Evolutionary conservation across 371 early-diverging fungal species (phyloP).

Genomic region (Sporodiniella umbellata): DNA sequence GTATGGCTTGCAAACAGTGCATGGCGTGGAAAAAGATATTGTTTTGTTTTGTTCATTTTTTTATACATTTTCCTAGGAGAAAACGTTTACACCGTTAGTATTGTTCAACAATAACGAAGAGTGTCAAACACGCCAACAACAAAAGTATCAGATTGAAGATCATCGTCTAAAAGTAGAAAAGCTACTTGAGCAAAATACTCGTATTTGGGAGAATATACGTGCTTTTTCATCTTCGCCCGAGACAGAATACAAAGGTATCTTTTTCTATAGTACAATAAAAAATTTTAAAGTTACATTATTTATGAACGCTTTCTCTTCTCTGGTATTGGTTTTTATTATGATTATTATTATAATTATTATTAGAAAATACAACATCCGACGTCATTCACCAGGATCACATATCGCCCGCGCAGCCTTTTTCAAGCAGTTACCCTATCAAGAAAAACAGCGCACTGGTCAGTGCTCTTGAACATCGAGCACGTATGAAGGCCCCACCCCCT

Average conservation of each 20-base stretch:
- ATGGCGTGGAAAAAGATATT: no score
- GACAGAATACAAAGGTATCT: background rate
- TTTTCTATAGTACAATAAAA: background rate
- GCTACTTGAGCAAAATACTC: slow-evolving; percentile 36
- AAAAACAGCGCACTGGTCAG: background rate
- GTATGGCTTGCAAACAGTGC: background rate
- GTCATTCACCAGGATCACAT: no score
- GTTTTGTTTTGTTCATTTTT: no score
- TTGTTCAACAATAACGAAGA: slow-evolving; percentile 1
- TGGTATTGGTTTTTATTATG: no score
- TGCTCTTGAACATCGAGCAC: slow-evolving; percentile 3
- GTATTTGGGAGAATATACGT: slow-evolving; percentile 28
- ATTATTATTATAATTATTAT: no score
- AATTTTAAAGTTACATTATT: background rate
- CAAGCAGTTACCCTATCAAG: background rate
- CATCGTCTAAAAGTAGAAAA: slow-evolving; percentile 28
- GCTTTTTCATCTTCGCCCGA: background rate
- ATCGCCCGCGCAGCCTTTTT: background rate
- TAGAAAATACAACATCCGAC: background rate
- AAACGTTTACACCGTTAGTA: slow-evolving; percentile 4
- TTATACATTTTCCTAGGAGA: no score
- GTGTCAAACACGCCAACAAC: background rate
- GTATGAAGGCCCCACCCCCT: slow-evolving; percentile 4
- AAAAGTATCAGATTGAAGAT: slow-evolving; percentile 20
- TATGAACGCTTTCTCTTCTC: background rate